A percentile compares a stretch with the other conserved stretches of the same genome.
These are phyloP conservation scores for Lathyrus oleraceus DNA, from an alignment of 306 rosid genomes.

Conservation along the genomic window DNA sequence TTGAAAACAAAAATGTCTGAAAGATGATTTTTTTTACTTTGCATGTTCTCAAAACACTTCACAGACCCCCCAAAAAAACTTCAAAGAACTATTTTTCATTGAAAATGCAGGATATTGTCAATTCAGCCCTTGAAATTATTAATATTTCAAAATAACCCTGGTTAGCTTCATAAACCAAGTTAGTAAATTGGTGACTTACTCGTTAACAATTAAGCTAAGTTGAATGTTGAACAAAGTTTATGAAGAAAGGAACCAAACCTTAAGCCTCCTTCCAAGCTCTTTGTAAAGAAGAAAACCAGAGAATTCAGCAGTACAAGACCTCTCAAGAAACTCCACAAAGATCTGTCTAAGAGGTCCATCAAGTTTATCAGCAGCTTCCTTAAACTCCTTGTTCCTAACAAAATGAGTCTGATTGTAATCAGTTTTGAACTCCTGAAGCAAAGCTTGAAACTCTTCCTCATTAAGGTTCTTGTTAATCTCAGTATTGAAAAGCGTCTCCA, in stretches of 20 bases:
- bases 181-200: too few species aligned
- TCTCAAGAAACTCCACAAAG: conserved; percentile 95
- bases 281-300: conserved; percentile 98
- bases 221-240: conserved; percentile 3
- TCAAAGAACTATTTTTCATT: not conserved
- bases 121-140: not conserved
- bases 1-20: not conserved
- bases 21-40: not conserved
- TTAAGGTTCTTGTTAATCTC: conserved; percentile 91
- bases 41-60: conserved; percentile 4
- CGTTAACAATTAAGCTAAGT: not conserved
- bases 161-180: not conserved
- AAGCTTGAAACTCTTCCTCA: conserved; percentile 77
- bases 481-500: conserved; percentile 96
- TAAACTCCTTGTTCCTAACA: conserved; percentile 95
- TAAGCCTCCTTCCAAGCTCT: conserved; percentile 96
- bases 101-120: not conserved
- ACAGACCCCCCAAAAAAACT: not conserved
- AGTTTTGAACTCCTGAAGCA: conserved; percentile 98
- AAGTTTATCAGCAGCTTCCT: conserved; percentile 93
- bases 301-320: conserved; percentile 99
- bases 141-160: not conserved
- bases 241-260: conserved; percentile 43
- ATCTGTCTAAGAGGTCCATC: conserved; percentile 86
- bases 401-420: conserved; percentile 97